These are phyloP conservation scores for Rhizopus sp. DNA, from an alignment of 371 early-diverging fungal genomes.

Conservation along the genomic window DNA sequence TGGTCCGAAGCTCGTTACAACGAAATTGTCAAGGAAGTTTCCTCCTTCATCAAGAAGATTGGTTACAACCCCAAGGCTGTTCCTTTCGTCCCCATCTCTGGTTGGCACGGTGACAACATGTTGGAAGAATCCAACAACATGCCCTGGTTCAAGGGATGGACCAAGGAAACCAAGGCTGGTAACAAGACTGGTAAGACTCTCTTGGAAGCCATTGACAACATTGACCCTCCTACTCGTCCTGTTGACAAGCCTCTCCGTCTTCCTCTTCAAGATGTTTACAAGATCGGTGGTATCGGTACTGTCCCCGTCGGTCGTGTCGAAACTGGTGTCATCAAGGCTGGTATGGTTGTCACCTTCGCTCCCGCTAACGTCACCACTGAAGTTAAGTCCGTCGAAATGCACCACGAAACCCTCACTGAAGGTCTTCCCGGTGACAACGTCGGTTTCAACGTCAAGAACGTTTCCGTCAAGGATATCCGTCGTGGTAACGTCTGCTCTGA, in stretches of 20 bases:
- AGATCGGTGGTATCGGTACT: slow-evolving; percentile 96
- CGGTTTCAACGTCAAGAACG: slow-evolving; percentile 96
- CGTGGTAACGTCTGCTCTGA: slow-evolving; percentile 93
- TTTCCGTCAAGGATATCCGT: slow-evolving; percentile 93
- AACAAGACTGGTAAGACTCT: slow-evolving; percentile 83
- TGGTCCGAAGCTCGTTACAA: slow-evolving; percentile 92
- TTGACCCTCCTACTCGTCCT: slow-evolving; percentile 90
- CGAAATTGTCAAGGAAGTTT: slow-evolving; percentile 92
- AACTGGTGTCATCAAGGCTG: slow-evolving; percentile 89
- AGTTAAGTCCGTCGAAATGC: slow-evolving; percentile 99
- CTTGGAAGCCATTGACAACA: slow-evolving; percentile 90
- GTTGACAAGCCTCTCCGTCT: slow-evolving; percentile 96
- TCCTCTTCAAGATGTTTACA: slow-evolving; percentile 97
- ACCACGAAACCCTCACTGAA: slow-evolving; percentile 90
- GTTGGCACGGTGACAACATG: slow-evolving; percentile 98
- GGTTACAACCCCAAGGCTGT: slow-evolving; percentile 90
- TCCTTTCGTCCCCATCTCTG: slow-evolving; percentile 96
- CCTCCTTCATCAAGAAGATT: slow-evolving; percentile 94
- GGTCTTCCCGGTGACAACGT: slow-evolving; percentile 98
- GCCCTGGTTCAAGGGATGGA: slow-evolving; percentile 97
- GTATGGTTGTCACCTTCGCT: slow-evolving; percentile 92
- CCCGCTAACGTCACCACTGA: slow-evolving; percentile 88
- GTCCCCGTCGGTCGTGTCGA: slow-evolving; percentile 97
- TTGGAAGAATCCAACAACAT: slow-evolving; percentile 88
- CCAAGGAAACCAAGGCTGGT: slow-evolving; percentile 84